Percentiles rank a stretch among this genome's conserved stretches.
phyloP scores from a whole-genome alignment of 2,329 filamentous ascomycete genomes.

The Passalora sequoiae region DNA sequence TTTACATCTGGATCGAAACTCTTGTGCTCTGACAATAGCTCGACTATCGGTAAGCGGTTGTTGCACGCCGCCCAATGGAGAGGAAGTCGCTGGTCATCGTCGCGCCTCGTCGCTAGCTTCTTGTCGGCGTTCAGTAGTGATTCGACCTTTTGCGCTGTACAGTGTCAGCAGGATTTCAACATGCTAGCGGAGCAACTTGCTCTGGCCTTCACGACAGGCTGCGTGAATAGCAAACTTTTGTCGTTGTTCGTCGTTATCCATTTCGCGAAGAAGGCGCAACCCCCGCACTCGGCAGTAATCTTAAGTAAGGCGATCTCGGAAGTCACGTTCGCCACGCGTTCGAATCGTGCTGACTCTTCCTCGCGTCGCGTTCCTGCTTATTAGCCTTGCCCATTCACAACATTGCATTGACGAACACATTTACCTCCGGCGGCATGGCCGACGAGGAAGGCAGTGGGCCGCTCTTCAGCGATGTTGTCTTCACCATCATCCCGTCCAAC shows the following conservation, averaged over 20 bases:
- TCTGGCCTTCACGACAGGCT: constrained; percentile 76
- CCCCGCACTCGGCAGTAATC: too few species aligned
- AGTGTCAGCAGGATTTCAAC: constrained; percentile 1
- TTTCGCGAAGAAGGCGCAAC: too few species aligned
- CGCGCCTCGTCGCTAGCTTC: constrained; percentile 65
- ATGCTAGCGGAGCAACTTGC: constrained; percentile 47
- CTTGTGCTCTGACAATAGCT: constrained; percentile 63
- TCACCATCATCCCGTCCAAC: constrained; percentile 42
- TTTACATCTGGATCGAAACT: constrained; percentile 79
- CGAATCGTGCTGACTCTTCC: too few species aligned
- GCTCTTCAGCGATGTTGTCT: constrained; percentile 38
- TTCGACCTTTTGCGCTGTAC: constrained; percentile 63
- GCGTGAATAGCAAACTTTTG: constrained; percentile 80
- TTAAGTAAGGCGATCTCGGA: too few species aligned
- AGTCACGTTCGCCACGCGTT: too few species aligned
- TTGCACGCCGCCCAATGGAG: constrained; percentile 92
- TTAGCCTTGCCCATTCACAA: neutral
- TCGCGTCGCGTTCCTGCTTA: neutral
- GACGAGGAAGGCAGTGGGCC: constrained; percentile 14
- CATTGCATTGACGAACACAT: neutral
- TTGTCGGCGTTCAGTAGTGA: constrained; percentile 72
- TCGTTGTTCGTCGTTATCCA: constrained; percentile 33
- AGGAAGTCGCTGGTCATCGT: constrained; percentile 82
- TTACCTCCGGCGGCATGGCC: constrained; percentile 11
- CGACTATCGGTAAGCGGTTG: constrained; percentile 69